Conservation (phyloP, 2,329 filamentous ascomycete species). For the Leptographium flavum region DNA sequence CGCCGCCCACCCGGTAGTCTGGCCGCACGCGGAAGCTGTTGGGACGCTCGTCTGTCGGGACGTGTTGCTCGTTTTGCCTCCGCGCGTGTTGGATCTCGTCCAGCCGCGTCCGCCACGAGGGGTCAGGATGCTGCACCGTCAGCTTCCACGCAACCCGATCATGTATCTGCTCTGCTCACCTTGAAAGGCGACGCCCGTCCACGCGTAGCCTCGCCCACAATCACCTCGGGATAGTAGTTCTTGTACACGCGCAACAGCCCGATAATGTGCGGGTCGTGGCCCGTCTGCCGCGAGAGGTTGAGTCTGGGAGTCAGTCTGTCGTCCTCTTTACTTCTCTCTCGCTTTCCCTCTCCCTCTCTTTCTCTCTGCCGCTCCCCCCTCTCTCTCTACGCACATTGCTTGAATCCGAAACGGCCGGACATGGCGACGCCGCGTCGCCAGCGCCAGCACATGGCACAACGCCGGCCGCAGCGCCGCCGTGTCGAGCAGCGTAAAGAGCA, state of each 20-base stretch:
- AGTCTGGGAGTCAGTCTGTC: no score
- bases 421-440: conserved; percentile 69
- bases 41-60: conserved; percentile 18
- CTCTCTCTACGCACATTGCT: no score
- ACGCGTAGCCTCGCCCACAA: conserved; percentile 53
- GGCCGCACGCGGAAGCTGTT: conserved; percentile 46
- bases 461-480: conserved; percentile 56
- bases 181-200: conserved; percentile 49
- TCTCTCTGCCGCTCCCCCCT: conserved; percentile 15
- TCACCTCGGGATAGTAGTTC: conserved; percentile 81
- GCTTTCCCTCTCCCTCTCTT: background rate
- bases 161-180: conserved; percentile 19
- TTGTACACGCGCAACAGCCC: conserved; percentile 73
- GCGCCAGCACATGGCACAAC: conserved; percentile 63
- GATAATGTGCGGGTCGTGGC: conserved; percentile 59
- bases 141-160: no score
- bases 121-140: conserved; percentile 50
- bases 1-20: conserved; percentile 31
- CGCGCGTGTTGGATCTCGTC: conserved; percentile 50
- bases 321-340: no score
- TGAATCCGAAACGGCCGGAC: conserved; percentile 77
- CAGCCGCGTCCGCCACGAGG: conserved; percentile 57
- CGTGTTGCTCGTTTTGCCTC: conserved; percentile 28
- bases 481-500: conserved; percentile 71
- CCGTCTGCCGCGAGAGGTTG: conserved; percentile 42